These are phyloP conservation scores for Silene uniflora DNA, from an alignment of 148 eudicot species.

Conservation along the genomic window DNA sequence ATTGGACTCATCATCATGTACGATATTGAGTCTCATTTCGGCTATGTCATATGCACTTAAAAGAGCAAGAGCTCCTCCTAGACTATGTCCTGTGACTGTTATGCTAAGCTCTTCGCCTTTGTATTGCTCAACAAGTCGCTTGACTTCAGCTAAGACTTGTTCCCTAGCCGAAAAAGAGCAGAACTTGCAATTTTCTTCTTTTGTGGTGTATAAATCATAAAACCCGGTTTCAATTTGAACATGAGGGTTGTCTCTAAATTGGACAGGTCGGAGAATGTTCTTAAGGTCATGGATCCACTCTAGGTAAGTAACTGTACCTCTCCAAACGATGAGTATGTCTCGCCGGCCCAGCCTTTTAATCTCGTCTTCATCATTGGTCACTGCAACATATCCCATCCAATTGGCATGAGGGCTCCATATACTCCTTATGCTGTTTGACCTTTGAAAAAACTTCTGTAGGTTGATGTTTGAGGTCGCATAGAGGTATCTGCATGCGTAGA, in stretches of 20 bases:
- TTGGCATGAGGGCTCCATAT: slow-evolving; percentile 90
- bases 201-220: slow-evolving; percentile 67
- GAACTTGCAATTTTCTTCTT: slow-evolving; percentile 46
- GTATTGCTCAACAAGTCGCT: slow-evolving; percentile 43
- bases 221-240: slow-evolving; percentile 83
- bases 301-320: slow-evolving; percentile 77
- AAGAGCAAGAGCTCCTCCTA: slow-evolving; percentile 73
- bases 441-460: slow-evolving; percentile 73
- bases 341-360: slow-evolving; percentile 63
- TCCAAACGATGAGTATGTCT: slow-evolving; percentile 71
- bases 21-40: slow-evolving; percentile 55
- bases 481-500: slow-evolving; percentile 36
- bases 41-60: slow-evolving; percentile 80
- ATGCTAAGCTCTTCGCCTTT: slow-evolving; percentile 64
- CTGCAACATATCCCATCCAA: slow-evolving; percentile 92
- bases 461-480: slow-evolving; percentile 86
- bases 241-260: slow-evolving; percentile 50
- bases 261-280: slow-evolving; percentile 62
- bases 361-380: slow-evolving; percentile 49
- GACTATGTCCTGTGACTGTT: slow-evolving; percentile 83
- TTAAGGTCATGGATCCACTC: slow-evolving; percentile 86
- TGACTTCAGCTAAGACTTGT: slow-evolving; percentile 66
- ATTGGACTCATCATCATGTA: slow-evolving; percentile 11
- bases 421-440: slow-evolving; percentile 47
- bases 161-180: slow-evolving; percentile 78